A percentile compares a stretch with the other conserved stretches of the same genome.
Evolutionary conservation across 495 filamentous ascomycete genomes (phyloP).

Genomic region (Podospora pseudopauciseta): DNA sequence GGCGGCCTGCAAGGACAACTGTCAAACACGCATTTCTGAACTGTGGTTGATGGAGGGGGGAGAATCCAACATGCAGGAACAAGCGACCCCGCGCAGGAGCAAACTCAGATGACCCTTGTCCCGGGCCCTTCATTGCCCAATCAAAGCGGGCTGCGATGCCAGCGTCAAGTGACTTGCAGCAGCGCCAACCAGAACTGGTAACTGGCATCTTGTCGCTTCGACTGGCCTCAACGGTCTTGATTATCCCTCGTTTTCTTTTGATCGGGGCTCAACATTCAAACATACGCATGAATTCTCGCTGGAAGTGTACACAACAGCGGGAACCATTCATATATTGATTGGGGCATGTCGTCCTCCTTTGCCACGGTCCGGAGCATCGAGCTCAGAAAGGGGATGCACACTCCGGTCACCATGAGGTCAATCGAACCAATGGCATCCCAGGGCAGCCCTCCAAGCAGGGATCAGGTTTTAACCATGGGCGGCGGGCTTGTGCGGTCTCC

Average conservation of each 20-base stretch:
- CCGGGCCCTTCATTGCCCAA: not conserved
- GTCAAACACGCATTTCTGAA: not conserved
- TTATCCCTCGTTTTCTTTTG: not conserved
- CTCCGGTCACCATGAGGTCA: conserved; percentile 2
- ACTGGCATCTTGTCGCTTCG: not conserved
- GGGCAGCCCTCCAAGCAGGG: conserved; percentile 6
- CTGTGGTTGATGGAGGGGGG: not conserved
- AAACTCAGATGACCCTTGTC: conserved; percentile 4
- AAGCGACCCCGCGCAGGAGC: conserved; percentile 7
- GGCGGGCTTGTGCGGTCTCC: conserved; percentile 2
- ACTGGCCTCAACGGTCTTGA: not conserved
- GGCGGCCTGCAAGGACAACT: not conserved
- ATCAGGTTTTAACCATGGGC: conserved; percentile 5
- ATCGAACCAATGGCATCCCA: conserved; percentile 19
- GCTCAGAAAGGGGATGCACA: not conserved
- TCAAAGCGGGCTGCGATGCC: conserved; percentile 4
- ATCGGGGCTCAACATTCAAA: not conserved
- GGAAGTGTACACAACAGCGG: not conserved
- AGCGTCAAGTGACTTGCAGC: conserved; percentile 5
- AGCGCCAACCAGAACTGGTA: not conserved
- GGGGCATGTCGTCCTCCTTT: not conserved
- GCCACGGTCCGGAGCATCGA: not conserved
- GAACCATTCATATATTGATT: not conserved
- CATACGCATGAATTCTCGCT: not conserved
- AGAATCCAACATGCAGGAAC: conserved; percentile 8